Evolutionary conservation across 192 early-diverging fungal species (phyloP), one percentile per base, ranked within the genome.

Genomic region (Coemansia sp.): DNA sequence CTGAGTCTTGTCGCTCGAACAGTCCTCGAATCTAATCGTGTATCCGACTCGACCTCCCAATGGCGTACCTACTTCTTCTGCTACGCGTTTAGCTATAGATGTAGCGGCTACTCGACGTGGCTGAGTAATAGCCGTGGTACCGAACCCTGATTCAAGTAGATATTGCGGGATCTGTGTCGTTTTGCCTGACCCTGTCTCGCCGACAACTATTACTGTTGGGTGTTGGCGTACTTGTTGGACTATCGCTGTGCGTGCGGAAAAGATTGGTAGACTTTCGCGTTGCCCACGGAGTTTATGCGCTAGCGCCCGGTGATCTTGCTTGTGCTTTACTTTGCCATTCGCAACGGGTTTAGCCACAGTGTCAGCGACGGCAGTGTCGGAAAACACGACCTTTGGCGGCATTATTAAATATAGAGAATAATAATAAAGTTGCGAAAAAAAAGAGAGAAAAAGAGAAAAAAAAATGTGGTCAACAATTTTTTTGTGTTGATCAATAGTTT

Each of bases 151-250:
- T 63, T 96, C 93, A 12, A 92, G 70, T 5, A 99, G 86, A 67
- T 92, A 98, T 77, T 98, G 97, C 16, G 97, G 96, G n/a, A 97
- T 94, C 76, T 98, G 93, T 2, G 93, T 94, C 1, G 93, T 93
- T 68, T 94, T 94, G 11, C 94, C 93, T 33, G 88, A 90, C 16
- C 92, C 93, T 0, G 92, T 93, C 68, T 95, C 93, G 3, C 92
- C 91, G 31, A 95, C 91, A 43, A 95, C 85, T 27, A 95, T 80
- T 11, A 92, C 87, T 1, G 90, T 80, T 27, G 71, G 62, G 67
- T 86, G 85, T 6, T 41, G 16, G 18, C 61, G 44, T 18, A 75
- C 69, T 12, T 64, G 46, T 3, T 46, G 24, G n/a, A 85, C 49
- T 11, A 81, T 75, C 3, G 72, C 66, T 4, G 41, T 36, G 33